phyloP scores from a whole-genome alignment of 2,329 filamentous ascomycete genomes.

The Mollisiaceae sp. region DNA sequence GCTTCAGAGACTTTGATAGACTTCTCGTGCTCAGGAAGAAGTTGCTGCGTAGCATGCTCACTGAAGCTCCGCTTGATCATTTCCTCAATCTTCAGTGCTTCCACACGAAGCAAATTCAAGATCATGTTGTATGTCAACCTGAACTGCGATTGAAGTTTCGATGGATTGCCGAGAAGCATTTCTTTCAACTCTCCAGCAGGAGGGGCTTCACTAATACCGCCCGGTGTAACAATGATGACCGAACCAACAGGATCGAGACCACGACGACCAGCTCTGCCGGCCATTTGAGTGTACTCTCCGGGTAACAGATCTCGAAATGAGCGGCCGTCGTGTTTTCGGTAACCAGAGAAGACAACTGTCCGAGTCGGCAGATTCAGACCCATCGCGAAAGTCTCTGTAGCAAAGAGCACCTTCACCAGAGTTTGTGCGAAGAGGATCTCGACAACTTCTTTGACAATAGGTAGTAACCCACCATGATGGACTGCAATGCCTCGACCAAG shows the following conservation, averaged over 20 bases:
- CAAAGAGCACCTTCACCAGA: constrained; percentile 94
- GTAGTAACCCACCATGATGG: constrained; percentile 91
- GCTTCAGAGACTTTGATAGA: constrained; percentile 91
- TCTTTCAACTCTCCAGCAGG: constrained; percentile 81
- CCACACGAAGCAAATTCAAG: constrained; percentile 89
- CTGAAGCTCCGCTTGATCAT: constrained; percentile 99
- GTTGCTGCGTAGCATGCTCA: constrained; percentile 93
- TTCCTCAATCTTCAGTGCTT: constrained; percentile 97
- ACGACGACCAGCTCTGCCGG: constrained; percentile 88
- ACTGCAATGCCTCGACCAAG: constrained; percentile 90
- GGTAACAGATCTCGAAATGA: constrained; percentile 89
- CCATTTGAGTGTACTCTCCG: constrained; percentile 99
- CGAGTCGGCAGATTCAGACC: constrained; percentile 93
- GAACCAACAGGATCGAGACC: constrained; percentile 92
- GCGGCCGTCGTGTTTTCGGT: constrained; percentile 94
- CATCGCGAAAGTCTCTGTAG: constrained; percentile 99
- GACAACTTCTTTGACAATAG: constrained; percentile 97
- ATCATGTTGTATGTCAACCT: constrained; percentile 99
- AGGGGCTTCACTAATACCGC: constrained; percentile 79
- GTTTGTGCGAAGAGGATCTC: constrained; percentile 96
- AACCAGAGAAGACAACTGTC: constrained; percentile 97
- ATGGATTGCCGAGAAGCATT: constrained; percentile 96
- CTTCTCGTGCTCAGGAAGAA: constrained; percentile 94
- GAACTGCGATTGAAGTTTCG: constrained; percentile 95
- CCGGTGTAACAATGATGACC: constrained; percentile 87